Evolutionary conservation across 306 rosid genomes (phyloP).

Genomic region (Prunus mume): DNA sequence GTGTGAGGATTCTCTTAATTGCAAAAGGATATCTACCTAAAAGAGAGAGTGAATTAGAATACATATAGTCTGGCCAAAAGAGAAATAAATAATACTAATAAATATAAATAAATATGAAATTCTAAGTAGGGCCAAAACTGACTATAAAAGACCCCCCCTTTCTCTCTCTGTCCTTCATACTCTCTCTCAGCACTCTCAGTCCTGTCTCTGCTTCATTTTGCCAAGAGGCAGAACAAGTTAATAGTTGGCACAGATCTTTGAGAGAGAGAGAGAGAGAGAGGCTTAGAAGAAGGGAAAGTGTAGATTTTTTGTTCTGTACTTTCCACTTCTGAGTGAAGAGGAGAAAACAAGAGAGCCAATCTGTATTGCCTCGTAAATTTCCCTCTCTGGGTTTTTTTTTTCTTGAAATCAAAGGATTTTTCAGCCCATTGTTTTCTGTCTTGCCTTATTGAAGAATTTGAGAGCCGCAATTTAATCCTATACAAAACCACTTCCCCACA

Average conservation of each 20-base stretch:
- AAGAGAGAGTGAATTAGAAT: conserved; percentile 1
- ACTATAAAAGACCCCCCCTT: conserved; percentile 52
- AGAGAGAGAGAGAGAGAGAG: conserved; percentile 8
- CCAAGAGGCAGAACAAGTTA: conserved; percentile 23
- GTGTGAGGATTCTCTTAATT: not conserved
- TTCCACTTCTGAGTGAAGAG: conserved; percentile 13
- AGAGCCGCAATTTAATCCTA: too few relatives aligned
- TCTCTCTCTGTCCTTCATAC: not conserved
- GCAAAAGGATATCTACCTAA: not conserved
- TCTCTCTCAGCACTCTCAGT: conserved; percentile 12
- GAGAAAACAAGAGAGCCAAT: not conserved
- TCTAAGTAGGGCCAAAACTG: conserved; percentile 27
- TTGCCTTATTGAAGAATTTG: not conserved
- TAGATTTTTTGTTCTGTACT: not conserved
- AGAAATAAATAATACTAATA: not conserved
- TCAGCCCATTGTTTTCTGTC: not conserved
- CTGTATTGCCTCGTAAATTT: conserved; percentile 2
- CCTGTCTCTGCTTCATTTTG: conserved; percentile 30
- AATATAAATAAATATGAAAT: not conserved
- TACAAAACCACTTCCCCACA: not conserved
- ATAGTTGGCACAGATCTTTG: conserved; percentile 16
- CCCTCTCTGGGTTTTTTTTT: conserved; percentile 9
- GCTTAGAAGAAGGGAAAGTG: not conserved
- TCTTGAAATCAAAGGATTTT: not conserved
- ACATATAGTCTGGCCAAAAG: conserved; percentile 14